phyloP scores from a whole-genome alignment of 352 stramenopile species.

The Globisporangium cystogenes region DNA sequence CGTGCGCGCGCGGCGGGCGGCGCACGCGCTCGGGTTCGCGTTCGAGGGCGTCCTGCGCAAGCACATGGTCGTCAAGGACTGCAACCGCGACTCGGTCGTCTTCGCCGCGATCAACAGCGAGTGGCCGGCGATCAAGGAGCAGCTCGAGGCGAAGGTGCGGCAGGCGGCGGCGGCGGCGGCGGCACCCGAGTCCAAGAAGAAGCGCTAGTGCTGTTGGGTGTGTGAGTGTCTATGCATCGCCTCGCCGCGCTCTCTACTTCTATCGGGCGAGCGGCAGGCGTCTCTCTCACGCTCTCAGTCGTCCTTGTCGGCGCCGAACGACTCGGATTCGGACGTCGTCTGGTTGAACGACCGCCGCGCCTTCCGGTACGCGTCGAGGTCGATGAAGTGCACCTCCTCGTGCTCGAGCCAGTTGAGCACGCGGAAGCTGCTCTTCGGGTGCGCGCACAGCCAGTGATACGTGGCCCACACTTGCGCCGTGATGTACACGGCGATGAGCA shows the following conservation, averaged over 20 bases:
- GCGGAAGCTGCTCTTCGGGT: conserved; percentile 36
- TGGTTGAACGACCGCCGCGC: conserved; percentile 35
- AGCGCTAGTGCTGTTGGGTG: conserved; percentile 14
- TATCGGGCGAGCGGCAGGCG: conserved; percentile 4
- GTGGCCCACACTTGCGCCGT: conserved; percentile 79
- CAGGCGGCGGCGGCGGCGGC: conserved; percentile 6
- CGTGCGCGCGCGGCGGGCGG: conserved; percentile 69
- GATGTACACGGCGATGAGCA: conserved; percentile 87
- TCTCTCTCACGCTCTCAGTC: conserved; percentile 4
- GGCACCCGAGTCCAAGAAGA: conserved; percentile 24
- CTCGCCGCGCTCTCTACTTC: conserved; percentile 4
- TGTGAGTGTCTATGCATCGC: not conserved
- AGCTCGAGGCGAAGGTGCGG: conserved; percentile 44
- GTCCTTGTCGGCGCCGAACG: conserved; percentile 8
- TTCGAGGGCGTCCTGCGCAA: conserved; percentile 89
- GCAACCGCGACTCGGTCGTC: conserved; percentile 82
- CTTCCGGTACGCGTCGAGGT: conserved; percentile 70
- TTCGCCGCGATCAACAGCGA: conserved; percentile 88
- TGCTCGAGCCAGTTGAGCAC: conserved; percentile 79
- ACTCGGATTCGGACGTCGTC: conserved; percentile 19
- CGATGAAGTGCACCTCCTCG: conserved; percentile 69
- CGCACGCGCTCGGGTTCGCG: conserved; percentile 75
- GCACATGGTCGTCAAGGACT: conserved; percentile 78
- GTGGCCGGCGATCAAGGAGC: conserved; percentile 63
- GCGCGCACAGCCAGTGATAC: conserved; percentile 56